phyloP scores from a whole-genome alignment of 2,329 filamentous ascomycete species.

The Xylariaceae sp. region DNA sequence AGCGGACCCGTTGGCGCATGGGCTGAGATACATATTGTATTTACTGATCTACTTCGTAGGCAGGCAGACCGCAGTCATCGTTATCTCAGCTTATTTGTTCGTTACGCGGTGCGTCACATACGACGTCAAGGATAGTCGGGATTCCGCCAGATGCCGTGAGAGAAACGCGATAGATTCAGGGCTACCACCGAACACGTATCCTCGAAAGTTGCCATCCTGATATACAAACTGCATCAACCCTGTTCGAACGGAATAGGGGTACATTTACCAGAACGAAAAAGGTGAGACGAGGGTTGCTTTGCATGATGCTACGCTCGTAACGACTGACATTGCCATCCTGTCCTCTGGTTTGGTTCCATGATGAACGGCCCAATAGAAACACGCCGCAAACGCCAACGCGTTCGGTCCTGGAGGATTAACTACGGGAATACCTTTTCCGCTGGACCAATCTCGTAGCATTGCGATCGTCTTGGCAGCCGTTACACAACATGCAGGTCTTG shows the following conservation, averaged over 20 bases:
- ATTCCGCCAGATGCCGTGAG: too few relatives aligned
- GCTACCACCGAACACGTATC: too few relatives aligned
- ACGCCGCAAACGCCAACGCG: neutral
- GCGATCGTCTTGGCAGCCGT: conserved; percentile 3
- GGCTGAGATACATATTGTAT: neutral
- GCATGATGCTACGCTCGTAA: neutral
- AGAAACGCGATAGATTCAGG: too few relatives aligned
- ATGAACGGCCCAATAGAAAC: neutral
- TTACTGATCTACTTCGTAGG: neutral
- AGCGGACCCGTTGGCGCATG: neutral
- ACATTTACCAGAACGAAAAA: neutral
- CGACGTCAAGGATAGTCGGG: too few relatives aligned
- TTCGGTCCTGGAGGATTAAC: neutral
- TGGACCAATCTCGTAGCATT: neutral
- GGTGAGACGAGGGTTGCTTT: neutral
- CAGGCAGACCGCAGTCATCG: neutral
- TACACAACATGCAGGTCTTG: neutral
- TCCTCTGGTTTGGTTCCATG: too few relatives aligned
- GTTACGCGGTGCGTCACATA: neutral
- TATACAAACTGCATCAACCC: neutral
- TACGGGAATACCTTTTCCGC: neutral
- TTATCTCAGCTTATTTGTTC: neutral
- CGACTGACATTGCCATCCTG: neutral
- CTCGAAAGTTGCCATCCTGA: too few relatives aligned
- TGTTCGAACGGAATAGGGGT: neutral